Base-by-base conservation (phyloP, 768 basidiomycete species). In the Rhizopogon roseolus region DNA sequence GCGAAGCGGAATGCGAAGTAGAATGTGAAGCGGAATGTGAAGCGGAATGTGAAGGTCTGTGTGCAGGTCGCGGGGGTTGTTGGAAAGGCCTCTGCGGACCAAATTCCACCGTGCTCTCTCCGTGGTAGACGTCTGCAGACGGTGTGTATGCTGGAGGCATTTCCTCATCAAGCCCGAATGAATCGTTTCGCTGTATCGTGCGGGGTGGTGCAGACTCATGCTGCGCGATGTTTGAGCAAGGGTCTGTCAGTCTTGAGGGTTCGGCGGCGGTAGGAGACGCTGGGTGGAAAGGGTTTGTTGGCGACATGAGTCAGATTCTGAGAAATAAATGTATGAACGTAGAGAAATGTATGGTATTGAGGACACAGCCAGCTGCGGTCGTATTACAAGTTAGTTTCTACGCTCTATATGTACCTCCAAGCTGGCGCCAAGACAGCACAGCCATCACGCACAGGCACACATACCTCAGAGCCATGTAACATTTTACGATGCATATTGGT, bases 121-220 rank as follows among this genome's bases (percentile, higher is more conserved):
- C 89, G 3, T 77, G 71, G 42, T 65, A 58, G 16, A 72, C 44
- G 44, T 84, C 76, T 3, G 88, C 78, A 2, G 75, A 58, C 0
- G 80, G 71, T 0, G 87, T 87, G 60, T 90, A 91, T 0, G 88
- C 81, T 0, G 89, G 89, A 1, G 88, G 88, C 10, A 73, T 69
- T 17, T 84, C 82, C n/a, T 84, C 84, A 2, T 70, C 64, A 27
- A 77, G 32, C 2, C 46, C 46, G 3, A 36, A 9, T 16, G 46
- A 9, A 48, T 48, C 46, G 5, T 17, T n/a, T 39, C 16, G 38
- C n/a, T n/a, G 38, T 6, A 39, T 22, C 46, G 13, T 14, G 19
- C 11, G 46, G 14, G 32, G 45, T 16, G 19, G 32, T 22, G 5
- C 32, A 48, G 32, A 34, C 19, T 19, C 46, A 48, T 48, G 22